A percentile compares a stretch with the other conserved stretches of the same genome.
These are phyloP conservation scores for Candida endomychidarum DNA, from an alignment of 805 yeast species.

Conservation along the genomic window DNA sequence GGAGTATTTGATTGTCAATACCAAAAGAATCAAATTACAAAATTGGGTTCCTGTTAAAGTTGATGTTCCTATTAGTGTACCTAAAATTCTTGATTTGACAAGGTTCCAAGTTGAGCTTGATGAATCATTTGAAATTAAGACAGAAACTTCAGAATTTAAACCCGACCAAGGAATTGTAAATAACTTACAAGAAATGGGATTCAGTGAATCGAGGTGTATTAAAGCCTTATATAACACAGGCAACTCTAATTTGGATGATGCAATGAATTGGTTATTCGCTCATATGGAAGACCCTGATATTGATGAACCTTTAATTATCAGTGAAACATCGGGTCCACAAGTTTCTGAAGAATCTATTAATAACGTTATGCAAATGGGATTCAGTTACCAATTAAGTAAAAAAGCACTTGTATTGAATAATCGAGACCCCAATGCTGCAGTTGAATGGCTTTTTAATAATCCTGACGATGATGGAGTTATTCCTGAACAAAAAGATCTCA, in stretches of 20 bases:
- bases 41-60: conserved; percentile 90
- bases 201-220: conserved; percentile 61
- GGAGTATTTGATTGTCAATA: conserved; percentile 63
- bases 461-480: conserved; percentile 75
- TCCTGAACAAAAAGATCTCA: conserved; percentile 30
- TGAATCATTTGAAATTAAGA: conserved; percentile 30
- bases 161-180: conserved; percentile 58
- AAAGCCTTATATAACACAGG: conserved; percentile 76
- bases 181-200: conserved; percentile 81
- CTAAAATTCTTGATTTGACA: conserved; percentile 45
- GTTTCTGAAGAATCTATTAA: conserved; percentile 41
- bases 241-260: conserved; percentile 62
- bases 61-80: conserved; percentile 66
- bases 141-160: conserved; percentile 30
- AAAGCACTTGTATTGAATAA: conserved; percentile 66
- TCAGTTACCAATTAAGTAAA: conserved; percentile 58
- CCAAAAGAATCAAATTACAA: conserved; percentile 76
- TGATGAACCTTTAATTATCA: conserved; percentile 54
- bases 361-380: conserved; percentile 74
- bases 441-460: conserved; percentile 86
- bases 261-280: conserved; percentile 87
- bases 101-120: conserved; percentile 28
- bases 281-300: conserved; percentile 85
- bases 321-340: conserved; percentile 22
- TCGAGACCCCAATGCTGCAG: conserved; percentile 70